Evolutionary conservation across 164 flowering plant species (phyloP), one percentile per base, ranked within the genome.

Genomic region (Sextonia rubra): DNA sequence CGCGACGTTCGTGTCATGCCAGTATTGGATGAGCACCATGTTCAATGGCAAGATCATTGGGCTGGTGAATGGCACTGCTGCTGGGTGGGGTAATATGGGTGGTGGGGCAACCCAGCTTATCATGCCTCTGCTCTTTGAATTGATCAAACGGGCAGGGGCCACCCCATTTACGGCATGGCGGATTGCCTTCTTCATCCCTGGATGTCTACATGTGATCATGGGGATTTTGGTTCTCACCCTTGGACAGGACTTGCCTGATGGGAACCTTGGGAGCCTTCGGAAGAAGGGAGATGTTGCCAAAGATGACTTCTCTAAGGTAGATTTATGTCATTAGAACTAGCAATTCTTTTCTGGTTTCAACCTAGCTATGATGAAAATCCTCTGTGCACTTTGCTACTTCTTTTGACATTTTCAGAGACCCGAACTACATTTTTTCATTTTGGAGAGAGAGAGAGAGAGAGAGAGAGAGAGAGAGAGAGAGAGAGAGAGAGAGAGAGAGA

Each of bases 71-170:
- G 97, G 94, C 6, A 79, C 82, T 0, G 91, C 94, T 0, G 95
- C 83, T 0, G 96, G 97, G 25, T 92, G 97, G 97, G 97, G 95
- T 0, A 83, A 90, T 69, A 89, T 90, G 93, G 96, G 97, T 3
- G 95, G 94, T 29, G 97, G 97, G 1, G 88, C 85, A 17, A 88
- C 95, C 60, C 97, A 92, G 72, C 88, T 92, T 11, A 11, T 90
- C 1, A 90, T 92, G 94, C 93, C 97, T 0, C 1, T 90, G 47
- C 84, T 86, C 9, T 89, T 61, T 66, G 85, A 87, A 6, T 0
- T 90, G 0, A 92, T 92, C 17, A 60, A 56, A 0, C 63, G 63
- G 6, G 14, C 47, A 1, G 96, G 94, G 0, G 74, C 91, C 5
- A 86, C 94, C 1, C 87, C 91, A 0, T 91, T 90, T 77, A 85